Evolutionary conservation across 179 eudicot genomes (phyloP).

Genomic region (Patellifolia procumbens): DNA sequence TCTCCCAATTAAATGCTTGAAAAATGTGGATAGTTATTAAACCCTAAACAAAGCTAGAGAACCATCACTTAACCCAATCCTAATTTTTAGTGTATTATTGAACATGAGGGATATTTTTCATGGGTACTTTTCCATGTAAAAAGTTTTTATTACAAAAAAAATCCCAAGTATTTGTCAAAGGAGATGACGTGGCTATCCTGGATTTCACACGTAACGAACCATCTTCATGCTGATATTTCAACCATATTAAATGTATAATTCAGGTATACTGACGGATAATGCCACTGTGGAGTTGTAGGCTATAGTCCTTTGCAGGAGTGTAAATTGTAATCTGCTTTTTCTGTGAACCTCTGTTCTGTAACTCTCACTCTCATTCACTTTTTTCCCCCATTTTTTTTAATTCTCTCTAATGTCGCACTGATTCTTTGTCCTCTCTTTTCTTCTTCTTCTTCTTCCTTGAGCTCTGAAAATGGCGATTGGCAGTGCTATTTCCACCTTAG

Average conservation of each 20-base stretch:
- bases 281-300: conserved; percentile 8
- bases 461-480: conserved; percentile 37
- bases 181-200: conserved; percentile 20
- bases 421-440: neutral
- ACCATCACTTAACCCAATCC: too few species aligned
- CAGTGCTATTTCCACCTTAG: conserved; percentile 33
- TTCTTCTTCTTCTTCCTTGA: neutral
- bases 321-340: conserved; percentile 3
- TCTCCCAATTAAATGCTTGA: too few species aligned
- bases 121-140: too few species aligned
- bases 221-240: neutral
- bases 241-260: neutral
- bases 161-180: neutral
- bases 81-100: too few species aligned
- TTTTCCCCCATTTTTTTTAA: neutral
- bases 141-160: too few species aligned
- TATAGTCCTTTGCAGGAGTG: conserved; percentile 17
- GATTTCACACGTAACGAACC: conserved; percentile 17
- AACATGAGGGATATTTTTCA: too few species aligned
- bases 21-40: too few species aligned
- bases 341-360: neutral
- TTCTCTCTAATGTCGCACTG: neutral
- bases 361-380: conserved; percentile 15
- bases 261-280: conserved; percentile 30
- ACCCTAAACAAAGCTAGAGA: too few species aligned